phyloP scores from a whole-genome alignment of 805 yeast species.

The Osmozyma mogii region DNA sequence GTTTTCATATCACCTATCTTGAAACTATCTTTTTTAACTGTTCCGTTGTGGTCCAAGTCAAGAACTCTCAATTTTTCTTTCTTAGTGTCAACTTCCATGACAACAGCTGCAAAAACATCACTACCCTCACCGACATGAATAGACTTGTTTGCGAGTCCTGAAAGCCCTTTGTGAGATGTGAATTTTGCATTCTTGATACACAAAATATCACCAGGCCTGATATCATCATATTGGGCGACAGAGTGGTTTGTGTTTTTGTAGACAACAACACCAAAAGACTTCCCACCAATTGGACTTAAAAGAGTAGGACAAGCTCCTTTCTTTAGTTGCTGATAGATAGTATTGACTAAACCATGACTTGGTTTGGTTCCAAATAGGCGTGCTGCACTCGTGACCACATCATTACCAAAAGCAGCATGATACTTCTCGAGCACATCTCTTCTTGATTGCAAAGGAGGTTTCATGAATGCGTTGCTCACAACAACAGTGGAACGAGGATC shows the following conservation, averaged over 20 bases:
- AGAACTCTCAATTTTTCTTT: constrained; percentile 67
- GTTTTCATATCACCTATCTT: constrained; percentile 63
- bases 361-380: constrained; percentile 26
- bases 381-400: constrained; percentile 32
- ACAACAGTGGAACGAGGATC: constrained; percentile 47
- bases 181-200: constrained; percentile 72
- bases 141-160: constrained; percentile 19
- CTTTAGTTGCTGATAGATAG: constrained; percentile 14
- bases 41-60: constrained; percentile 45
- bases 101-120: constrained; percentile 40
- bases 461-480: constrained; percentile 18
- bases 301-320: constrained; percentile 13
- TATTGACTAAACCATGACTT: constrained; percentile 20
- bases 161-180: constrained; percentile 52
- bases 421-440: constrained; percentile 42
- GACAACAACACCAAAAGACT: constrained; percentile 67
- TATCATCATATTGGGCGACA: constrained; percentile 48
- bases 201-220: constrained; percentile 78
- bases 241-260: constrained; percentile 41
- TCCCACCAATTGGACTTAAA: constrained; percentile 52
- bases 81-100: constrained; percentile 64
- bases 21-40: constrained; percentile 53
- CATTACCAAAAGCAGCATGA: constrained; percentile 44
- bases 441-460: constrained; percentile 38
- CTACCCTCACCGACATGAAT: constrained; percentile 52